Conservation (phyloP, 176 grass and related monocot species). For the Ampelocalamus luodianensis region DNA sequence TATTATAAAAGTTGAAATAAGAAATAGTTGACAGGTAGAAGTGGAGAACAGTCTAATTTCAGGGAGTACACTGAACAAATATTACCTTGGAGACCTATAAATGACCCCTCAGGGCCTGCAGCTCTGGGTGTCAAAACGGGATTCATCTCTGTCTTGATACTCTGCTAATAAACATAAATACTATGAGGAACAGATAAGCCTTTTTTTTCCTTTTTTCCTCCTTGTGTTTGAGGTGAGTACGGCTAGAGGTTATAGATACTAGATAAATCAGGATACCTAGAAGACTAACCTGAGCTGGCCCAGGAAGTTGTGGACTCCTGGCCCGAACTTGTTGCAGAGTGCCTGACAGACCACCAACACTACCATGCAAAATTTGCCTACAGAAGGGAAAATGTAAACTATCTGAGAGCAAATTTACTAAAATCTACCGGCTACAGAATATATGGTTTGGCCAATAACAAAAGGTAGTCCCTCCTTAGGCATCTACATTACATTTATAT, state of each 20-base stretch:
- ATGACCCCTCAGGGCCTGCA: conserved; percentile 77
- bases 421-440: background rate
- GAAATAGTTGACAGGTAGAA: background rate
- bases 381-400: conserved; percentile 23
- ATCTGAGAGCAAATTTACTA: conserved; percentile 7
- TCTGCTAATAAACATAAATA: conserved; percentile 61
- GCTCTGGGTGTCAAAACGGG: conserved; percentile 77
- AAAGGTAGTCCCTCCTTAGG: background rate
- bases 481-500: conserved; percentile 19
- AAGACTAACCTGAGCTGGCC: conserved; percentile 71
- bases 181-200: conserved; percentile 15
- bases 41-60: conserved; percentile 23
- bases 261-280: conserved; percentile 29
- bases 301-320: conserved; percentile 86
- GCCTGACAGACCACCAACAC: conserved; percentile 78
- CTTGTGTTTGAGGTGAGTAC: background rate
- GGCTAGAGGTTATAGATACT: conserved; percentile 13
- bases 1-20: conserved; percentile 25
- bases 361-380: conserved; percentile 94
- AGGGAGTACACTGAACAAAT: conserved; percentile 2
- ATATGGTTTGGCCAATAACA: background rate
- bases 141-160: conserved; percentile 95
- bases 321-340: conserved; percentile 85
- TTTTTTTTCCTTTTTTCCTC: background rate
- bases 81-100: conserved; percentile 91